A percentile compares a stretch with the other conserved stretches of the same genome.
Conservation (phyloP, 768 basidiomycete genomes). For the Rhizopogon roseolus region DNA sequence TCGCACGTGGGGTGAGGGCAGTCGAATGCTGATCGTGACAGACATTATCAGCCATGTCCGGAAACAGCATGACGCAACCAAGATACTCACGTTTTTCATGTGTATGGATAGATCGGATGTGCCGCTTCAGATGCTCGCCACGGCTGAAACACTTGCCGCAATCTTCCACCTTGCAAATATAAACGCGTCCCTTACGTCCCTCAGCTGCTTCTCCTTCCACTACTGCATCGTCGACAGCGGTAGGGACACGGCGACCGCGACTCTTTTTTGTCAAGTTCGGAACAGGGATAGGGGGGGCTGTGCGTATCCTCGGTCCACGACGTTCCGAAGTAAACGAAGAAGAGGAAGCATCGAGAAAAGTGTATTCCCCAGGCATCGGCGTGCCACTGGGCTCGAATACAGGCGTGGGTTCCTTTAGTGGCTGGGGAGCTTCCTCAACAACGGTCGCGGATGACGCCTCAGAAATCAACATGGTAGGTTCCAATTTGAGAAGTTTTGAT, state of each 20-base stretch:
- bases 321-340: conserved; percentile 34
- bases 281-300: conserved; percentile 61
- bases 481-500: conserved; percentile 25
- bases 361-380: conserved; percentile 28
- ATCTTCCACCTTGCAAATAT: conserved; percentile 61
- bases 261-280: conserved; percentile 80
- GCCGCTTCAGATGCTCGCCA: conserved; percentile 72
- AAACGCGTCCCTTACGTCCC: conserved; percentile 33
- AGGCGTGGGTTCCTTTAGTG: conserved; percentile 5
- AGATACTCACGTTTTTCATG: conserved; percentile 65
- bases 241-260: conserved; percentile 73
- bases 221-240: conserved; percentile 24
- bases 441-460: conserved; percentile 24
- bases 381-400: conserved; percentile 13
- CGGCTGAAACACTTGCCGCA: conserved; percentile 74
- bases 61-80: conserved; percentile 9
- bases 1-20: conserved; percentile 65
- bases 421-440: conserved; percentile 19
- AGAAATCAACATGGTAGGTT: conserved; percentile 18
- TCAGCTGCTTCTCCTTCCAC: conserved; percentile 21
- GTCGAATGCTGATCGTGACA: conserved; percentile 54
- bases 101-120: conserved; percentile 71
- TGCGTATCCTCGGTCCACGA: conserved; percentile 46
- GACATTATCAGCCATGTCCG: conserved; percentile 11
- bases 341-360: conserved; percentile 29